Conservation (phyloP, 169 alveolate species). For the Plasmodium malariae region DNA sequence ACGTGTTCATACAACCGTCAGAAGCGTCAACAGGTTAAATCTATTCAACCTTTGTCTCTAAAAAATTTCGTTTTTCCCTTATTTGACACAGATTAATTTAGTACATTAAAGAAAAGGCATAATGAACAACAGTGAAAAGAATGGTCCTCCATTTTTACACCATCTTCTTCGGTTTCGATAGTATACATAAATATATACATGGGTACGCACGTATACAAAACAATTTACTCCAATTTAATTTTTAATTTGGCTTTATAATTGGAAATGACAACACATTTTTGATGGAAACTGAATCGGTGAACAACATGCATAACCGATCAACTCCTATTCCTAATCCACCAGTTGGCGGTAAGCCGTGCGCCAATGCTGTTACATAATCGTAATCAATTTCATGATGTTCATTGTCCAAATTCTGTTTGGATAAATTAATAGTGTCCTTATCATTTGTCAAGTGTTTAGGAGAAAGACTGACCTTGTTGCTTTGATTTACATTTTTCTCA, state of each 20-base stretch:
- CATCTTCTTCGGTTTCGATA: no score
- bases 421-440: background rate
- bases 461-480: slow-evolving; percentile 75
- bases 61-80: no score
- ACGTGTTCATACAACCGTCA: no score
- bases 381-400: slow-evolving; percentile 85
- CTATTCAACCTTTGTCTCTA: no score
- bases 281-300: slow-evolving; percentile 87
- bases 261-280: slow-evolving; percentile 67
- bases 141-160: no score
- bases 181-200: no score
- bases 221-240: no score
- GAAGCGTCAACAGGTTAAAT: no score
- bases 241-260: slow-evolving; percentile 52
- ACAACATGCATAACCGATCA: slow-evolving; percentile 97
- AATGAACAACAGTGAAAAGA: no score
- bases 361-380: slow-evolving; percentile 91
- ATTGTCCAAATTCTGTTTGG: slow-evolving; percentile 7
- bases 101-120: no score
- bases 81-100: no score
- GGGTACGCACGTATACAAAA: no score
- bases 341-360: slow-evolving; percentile 99
- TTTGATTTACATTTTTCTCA: slow-evolving; percentile 79
- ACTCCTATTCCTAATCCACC: slow-evolving; percentile 99
- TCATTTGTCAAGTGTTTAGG: slow-evolving; percentile 3